Base-by-base conservation (phyloP, 805 yeast species). In the Yarrowia sp. region DNA sequence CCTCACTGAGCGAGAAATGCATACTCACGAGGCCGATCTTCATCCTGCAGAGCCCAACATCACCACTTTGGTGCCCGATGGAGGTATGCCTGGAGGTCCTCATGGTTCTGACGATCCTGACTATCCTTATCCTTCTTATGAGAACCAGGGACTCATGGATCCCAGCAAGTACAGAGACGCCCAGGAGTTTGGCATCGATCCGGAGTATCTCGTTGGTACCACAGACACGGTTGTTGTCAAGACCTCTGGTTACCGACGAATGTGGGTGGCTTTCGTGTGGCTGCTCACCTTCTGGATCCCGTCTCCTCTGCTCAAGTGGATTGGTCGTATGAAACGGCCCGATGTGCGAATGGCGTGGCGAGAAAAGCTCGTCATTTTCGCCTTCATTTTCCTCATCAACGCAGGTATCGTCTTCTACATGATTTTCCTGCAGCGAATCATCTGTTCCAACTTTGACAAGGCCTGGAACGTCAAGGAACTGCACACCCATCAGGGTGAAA, bases 311-410 rank as follows among this genome's bases (percentile, higher is more conserved):
- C 71, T 80, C 42, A 72, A 70, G 65, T 76, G 72, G 68, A 42
- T 79, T 15, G 80, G 80, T 10, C 72, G 80, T 16, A 81, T 81
- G 82, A 75, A 75, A 59, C 74, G 83, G 10, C 74, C 76, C 4
- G 82, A 80, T 38, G 80, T 81, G 32, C 74, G 83, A 5, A 74
- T 80, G 72, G 83, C 83, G 2, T 80, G 82, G 82, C 74, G 83
- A 45, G 83, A 80, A 67, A 80, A 80, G 70, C 41, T 80, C 2
- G 78, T 74, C 2, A 77, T 80, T 36, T 81, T 79, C 68, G 71
- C 74, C 36, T 46, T 80, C 22, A 80, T 80, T 40, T 68, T 74
- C 36, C 70, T 80, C 19, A 66, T 81, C 55, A 81, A 81, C 66
- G 78, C 73, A 0, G 80, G 75, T 14, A 75, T 80, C 56, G 77